Conservation (phyloP, 768 basidiomycete species). For the Rhodotorula toruloides region DNA sequence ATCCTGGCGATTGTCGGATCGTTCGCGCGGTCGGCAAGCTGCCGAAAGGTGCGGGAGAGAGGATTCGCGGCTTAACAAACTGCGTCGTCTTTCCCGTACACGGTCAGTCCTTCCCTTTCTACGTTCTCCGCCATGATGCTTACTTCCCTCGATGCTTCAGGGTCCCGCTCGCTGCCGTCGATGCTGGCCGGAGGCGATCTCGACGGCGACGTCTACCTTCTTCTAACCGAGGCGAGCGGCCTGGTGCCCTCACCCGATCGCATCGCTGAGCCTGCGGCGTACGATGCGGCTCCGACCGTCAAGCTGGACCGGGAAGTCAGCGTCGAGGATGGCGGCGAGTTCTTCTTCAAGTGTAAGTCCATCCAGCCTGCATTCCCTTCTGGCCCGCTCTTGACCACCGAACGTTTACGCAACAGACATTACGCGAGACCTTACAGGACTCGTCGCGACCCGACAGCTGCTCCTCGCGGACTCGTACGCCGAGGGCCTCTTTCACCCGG, state of each 20-base stretch:
- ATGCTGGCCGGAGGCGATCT: constrained; percentile 31
- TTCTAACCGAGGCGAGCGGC: constrained; percentile 8
- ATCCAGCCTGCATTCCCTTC: background rate
- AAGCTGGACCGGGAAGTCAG: constrained; percentile 10
- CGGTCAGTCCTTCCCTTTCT: background rate
- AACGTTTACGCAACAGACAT: constrained; percentile 17
- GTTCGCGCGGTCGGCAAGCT: constrained; percentile 43
- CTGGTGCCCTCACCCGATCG: background rate
- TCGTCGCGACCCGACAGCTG: constrained; percentile 37
- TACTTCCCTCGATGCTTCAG: background rate
- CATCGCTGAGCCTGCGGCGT: constrained; percentile 7
- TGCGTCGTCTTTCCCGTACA: constrained; percentile 32
- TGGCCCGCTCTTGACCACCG: no score
- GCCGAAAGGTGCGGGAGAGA: background rate
- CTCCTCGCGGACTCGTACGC: constrained; percentile 38
- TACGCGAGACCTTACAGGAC: constrained; percentile 24
- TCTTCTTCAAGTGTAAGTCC: constrained; percentile 26
- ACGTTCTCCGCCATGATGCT: background rate
- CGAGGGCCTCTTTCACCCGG: constrained; percentile 28
- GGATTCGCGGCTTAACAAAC: constrained; percentile 6
- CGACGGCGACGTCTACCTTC: constrained; percentile 30
- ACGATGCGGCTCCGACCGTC: background rate
- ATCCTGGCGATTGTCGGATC: constrained; percentile 63
- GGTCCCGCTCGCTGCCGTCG: constrained; percentile 12
- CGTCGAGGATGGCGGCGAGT: constrained; percentile 6